Percentiles rank a stretch among this genome's conserved stretches.
phyloP scores from a whole-genome alignment of 768 basidiomycete genomes.

The Tulasnella calospora region DNA sequence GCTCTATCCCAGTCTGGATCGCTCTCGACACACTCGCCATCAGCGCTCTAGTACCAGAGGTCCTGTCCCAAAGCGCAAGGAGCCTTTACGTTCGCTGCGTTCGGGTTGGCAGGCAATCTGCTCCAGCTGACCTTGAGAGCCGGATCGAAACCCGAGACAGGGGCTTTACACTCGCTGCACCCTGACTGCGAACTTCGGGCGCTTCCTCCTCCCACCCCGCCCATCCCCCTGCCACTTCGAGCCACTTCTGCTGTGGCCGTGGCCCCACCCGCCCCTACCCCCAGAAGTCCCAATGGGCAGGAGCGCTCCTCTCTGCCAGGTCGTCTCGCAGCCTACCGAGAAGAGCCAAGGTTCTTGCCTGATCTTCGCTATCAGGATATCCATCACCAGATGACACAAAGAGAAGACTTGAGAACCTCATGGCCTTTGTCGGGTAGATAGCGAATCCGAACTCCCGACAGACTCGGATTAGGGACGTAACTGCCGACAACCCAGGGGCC shows the following conservation, averaged over 20 bases:
- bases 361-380: not conserved
- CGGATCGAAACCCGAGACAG: not conserved
- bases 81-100: not conserved
- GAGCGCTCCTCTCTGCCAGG: not conserved
- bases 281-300: not conserved
- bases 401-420: not conserved
- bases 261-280: not conserved
- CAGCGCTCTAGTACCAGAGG: not conserved
- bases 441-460: not conserved
- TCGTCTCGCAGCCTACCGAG: not conserved
- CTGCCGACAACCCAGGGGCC: not conserved
- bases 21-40: not conserved
- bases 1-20: not conserved
- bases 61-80: not conserved
- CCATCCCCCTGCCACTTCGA: not conserved
- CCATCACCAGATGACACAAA: not conserved
- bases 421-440: not conserved
- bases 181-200: not conserved
- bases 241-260: not conserved
- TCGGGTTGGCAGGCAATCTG: not conserved
- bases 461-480: not conserved
- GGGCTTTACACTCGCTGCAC: not conserved
- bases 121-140: not conserved
- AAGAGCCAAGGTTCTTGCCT: not conserved
- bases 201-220: not conserved